A percentile compares a stretch with the other conserved stretches of the same genome.
Conservation (phyloP, 768 basidiomycete genomes). For the Hygrophorus pudorinus region DNA sequence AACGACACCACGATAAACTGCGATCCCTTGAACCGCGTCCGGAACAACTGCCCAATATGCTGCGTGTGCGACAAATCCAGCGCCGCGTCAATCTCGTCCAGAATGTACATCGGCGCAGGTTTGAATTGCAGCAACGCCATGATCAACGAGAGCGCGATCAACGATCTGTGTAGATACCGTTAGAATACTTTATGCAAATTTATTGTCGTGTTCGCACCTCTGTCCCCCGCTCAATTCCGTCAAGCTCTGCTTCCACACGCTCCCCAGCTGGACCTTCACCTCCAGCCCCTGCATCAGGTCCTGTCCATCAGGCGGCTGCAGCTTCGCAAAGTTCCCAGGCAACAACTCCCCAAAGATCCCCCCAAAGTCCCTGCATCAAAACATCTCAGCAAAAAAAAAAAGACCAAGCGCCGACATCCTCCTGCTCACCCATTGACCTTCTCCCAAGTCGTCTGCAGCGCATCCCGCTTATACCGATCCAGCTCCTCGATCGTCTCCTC, state of each 20-base stretch:
- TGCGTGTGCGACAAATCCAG: conserved; percentile 94
- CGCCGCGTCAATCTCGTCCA: conserved; percentile 98
- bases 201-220: conserved; percentile 37
- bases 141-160: conserved; percentile 95
- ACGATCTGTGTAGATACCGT: conserved; percentile 47
- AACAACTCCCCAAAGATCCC: conserved; percentile 91
- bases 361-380: conserved; percentile 73
- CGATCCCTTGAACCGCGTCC: conserved; percentile 91
- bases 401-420: no score
- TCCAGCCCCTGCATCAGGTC: conserved; percentile 88
- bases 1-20: conserved; percentile 98
- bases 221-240: conserved; percentile 98
- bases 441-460: conserved; percentile 90
- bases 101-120: conserved; percentile 97
- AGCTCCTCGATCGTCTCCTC: conserved; percentile 89
- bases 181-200: neutral
- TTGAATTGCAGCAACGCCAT: conserved; percentile 99
- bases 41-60: conserved; percentile 97
- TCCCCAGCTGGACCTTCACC: conserved; percentile 92
- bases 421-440: conserved; percentile 78
- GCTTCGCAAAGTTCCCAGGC: conserved; percentile 92
- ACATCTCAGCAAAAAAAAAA: neutral
- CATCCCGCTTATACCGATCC: conserved; percentile 89
- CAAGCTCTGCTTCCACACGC: conserved; percentile 95
- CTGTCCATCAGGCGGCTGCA: conserved; percentile 88